Percentiles rank a stretch among this genome's conserved stretches.
These are phyloP conservation scores for Fusarium torulosum DNA, from an alignment of 2,329 filamentous ascomycete species.

Conservation along the genomic window DNA sequence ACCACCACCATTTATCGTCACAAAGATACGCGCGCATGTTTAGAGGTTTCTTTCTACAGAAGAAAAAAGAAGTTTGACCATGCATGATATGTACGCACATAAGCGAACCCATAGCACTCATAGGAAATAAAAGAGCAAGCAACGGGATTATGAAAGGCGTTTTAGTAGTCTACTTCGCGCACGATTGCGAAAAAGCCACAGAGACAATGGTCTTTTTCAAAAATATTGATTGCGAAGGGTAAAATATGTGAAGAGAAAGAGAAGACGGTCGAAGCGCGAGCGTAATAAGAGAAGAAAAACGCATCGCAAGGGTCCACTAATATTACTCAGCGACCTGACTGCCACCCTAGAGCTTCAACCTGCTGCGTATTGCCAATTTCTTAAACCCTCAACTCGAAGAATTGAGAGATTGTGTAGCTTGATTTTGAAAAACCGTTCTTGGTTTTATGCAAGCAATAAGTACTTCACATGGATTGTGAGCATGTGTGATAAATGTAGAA, in stretches of 20 bases:
- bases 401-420: neutral
- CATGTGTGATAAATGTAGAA: no score
- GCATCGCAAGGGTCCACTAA: conserved; percentile 29
- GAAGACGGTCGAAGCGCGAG: conserved; percentile 16
- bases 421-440: no score
- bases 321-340: conserved; percentile 41
- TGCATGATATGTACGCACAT: conserved; percentile 66
- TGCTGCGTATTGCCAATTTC: neutral
- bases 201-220: conserved; percentile 50
- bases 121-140: conserved; percentile 57
- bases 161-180: conserved; percentile 66
- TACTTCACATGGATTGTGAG: no score
- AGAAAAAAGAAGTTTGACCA: neutral
- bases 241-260: conserved; percentile 62
- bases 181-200: conserved; percentile 60
- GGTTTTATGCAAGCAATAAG: no score
- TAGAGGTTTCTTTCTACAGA: conserved; percentile 12
- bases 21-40: neutral
- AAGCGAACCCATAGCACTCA: conserved; percentile 71
- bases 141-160: conserved; percentile 72
- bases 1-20: conserved; percentile 37
- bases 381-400: no score
- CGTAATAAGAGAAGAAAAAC: conserved; percentile 12
- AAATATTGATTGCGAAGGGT: conserved; percentile 55
- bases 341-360: neutral